Conservation (phyloP, 805 yeast species). For the Candida patagonica region DNA sequence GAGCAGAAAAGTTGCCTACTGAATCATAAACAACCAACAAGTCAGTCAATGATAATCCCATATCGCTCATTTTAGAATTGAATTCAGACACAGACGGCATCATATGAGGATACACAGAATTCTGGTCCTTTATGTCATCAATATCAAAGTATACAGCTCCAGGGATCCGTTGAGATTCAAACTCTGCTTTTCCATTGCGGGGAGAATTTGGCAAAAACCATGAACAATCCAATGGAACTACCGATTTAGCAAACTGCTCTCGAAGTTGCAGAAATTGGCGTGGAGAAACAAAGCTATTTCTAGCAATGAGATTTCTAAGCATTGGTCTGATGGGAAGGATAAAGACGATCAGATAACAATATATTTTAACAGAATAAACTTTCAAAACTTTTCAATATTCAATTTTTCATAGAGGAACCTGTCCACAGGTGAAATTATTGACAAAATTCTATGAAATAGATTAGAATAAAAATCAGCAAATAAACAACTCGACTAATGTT, state of each 20-base stretch:
- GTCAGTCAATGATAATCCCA: conserved; percentile 36
- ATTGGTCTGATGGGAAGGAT: too few species aligned
- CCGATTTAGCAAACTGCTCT: neutral
- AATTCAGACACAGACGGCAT: conserved; percentile 57
- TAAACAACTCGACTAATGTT: too few species aligned
- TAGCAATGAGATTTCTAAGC: too few species aligned
- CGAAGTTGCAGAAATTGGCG: neutral
- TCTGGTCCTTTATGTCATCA: conserved; percentile 52
- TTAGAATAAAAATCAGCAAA: too few species aligned
- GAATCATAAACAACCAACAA: conserved; percentile 75
- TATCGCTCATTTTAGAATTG: conserved; percentile 31
- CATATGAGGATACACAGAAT: conserved; percentile 82
- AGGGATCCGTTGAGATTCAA: conserved; percentile 51
- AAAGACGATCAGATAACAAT: too few species aligned
- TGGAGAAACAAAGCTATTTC: neutral
- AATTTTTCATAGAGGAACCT: too few species aligned
- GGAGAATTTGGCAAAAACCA: conserved; percentile 85
- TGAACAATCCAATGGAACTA: conserved; percentile 65
- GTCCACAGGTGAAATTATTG: too few species aligned
- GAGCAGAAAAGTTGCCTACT: conserved; percentile 76
- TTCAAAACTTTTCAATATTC: too few species aligned
- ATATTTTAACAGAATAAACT: too few species aligned
- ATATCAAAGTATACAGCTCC: conserved; percentile 70
- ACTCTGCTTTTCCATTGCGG: conserved; percentile 40
- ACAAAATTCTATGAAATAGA: too few species aligned